Evolutionary conservation across 768 basidiomycete species (phyloP).

Genomic region (Tricholoma saponaceum): DNA sequence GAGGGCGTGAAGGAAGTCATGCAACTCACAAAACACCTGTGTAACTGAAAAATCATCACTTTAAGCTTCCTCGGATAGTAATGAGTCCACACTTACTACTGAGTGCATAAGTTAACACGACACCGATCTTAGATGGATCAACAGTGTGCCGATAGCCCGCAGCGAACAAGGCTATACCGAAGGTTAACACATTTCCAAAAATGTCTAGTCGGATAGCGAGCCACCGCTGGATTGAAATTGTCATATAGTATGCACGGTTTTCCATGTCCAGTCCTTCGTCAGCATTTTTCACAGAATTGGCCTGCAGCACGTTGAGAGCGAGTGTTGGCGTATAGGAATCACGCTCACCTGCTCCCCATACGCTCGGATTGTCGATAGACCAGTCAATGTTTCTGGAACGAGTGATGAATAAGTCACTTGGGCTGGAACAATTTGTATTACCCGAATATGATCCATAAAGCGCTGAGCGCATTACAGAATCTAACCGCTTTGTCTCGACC

Average conservation of each 20-base stretch:
- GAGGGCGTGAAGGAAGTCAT: not conserved
- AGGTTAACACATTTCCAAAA: slow-evolving; percentile 61
- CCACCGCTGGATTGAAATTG: slow-evolving; percentile 63
- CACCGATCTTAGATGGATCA: slow-evolving; percentile 58
- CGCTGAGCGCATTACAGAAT: slow-evolving; percentile 55
- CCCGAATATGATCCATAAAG: slow-evolving; percentile 58
- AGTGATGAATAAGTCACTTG: not conserved
- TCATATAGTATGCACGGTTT: slow-evolving; percentile 63
- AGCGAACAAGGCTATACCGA: slow-evolving; percentile 69
- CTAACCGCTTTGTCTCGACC: slow-evolving; percentile 62
- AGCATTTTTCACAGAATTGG: slow-evolving; percentile 45
- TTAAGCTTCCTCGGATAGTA: not conserved
- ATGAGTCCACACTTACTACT: slow-evolving; percentile 36
- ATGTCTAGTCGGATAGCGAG: slow-evolving; percentile 60
- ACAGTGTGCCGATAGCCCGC: slow-evolving; percentile 53
- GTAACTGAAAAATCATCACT: slow-evolving; percentile 34
- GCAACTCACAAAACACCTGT: slow-evolving; percentile 48
- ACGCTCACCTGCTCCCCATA: slow-evolving; percentile 47
- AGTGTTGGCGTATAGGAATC: not conserved
- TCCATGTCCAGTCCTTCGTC: slow-evolving; percentile 54
- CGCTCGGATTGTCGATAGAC: slow-evolving; percentile 58
- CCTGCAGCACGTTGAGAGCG: slow-evolving; percentile 25
- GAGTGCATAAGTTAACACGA: slow-evolving; percentile 53
- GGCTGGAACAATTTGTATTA: slow-evolving; percentile 10
- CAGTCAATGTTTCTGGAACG: slow-evolving; percentile 64